Percentiles rank a stretch among this genome's conserved stretches.
Conservation (phyloP, 2,329 filamentous ascomycete genomes). For the Colletotrichum camelliae region DNA sequence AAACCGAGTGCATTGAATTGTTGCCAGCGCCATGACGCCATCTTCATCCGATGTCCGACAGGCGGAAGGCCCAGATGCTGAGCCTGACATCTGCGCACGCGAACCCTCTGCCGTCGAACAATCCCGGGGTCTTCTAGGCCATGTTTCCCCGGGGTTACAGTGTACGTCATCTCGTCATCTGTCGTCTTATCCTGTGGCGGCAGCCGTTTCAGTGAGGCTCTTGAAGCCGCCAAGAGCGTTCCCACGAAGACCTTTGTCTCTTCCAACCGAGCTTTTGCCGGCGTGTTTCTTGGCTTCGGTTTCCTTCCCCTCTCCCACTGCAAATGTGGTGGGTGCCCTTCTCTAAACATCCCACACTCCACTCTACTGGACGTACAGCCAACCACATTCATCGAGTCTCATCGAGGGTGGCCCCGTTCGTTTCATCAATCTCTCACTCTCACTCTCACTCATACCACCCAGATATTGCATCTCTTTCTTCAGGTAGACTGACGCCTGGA, state of each 20-base stretch:
- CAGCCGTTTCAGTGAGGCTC: slow-evolving; percentile 7
- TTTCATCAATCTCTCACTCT: slow-evolving; percentile 6
- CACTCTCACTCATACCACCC: neutral
- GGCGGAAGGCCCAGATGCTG: neutral
- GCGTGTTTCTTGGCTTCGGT: neutral
- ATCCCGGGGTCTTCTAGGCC: neutral
- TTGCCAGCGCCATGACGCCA: slow-evolving; percentile 3
- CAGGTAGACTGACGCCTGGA: neutral
- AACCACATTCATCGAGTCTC: neutral
- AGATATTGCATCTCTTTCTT: neutral
- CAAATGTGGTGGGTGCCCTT: neutral
- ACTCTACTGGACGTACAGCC: neutral
- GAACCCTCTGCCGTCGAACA: neutral
- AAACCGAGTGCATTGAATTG: neutral
- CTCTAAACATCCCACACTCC: neutral
- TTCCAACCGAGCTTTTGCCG: neutral
- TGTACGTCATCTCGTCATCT: slow-evolving; percentile 1
- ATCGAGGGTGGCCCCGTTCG: neutral
- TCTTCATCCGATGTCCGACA: slow-evolving; percentile 2
- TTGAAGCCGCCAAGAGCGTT: neutral
- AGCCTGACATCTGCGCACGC: slow-evolving; percentile 2
- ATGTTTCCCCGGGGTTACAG: neutral
- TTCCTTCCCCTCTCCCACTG: neutral
- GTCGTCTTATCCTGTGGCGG: slow-evolving; percentile 13
- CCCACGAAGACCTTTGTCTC: neutral